Evolutionary conservation across 2,329 filamentous ascomycete species (phyloP), one percentile per base, ranked within the genome.

Genomic region (Daldinia eschscholtzii): DNA sequence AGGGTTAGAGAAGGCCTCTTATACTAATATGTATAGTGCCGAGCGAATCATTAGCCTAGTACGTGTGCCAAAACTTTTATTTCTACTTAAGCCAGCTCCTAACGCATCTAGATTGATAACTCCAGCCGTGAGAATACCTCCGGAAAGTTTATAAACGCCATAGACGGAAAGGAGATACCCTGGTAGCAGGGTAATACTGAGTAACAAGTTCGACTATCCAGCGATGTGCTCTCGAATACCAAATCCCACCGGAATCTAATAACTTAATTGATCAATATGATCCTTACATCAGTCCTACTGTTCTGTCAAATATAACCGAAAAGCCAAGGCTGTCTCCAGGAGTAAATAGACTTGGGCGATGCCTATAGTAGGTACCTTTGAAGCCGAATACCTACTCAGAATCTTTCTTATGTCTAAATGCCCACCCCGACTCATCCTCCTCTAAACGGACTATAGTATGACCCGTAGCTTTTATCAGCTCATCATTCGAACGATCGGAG

Each of bases 101-200:
- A 46, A 46, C 42, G 23, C 10, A 12, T 10, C 20, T 46, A 46
- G 42, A 46, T 46, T 26, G 42, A 13, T 9, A 35, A 60, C 2
- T 56, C 65, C 10, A 61, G n/a, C 6, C 65, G 65, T 42, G 61
- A 61, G 39, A 60, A 33, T 12, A 18, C 20, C 15, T 67, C 57
- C 28, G 61, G 60, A 4, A 63, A 60, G 48, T 67, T 67, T 26
- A 4, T 63, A 6, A 39, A 64, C 33, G 64, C 48, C 5, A 64
- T 60, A 41, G 26, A 35, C 9, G 55, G 33, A 23, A 67, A 57
- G 20, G 65, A 64, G 41, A 35, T 67, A 15, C 60, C 65, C 15
- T 67, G 65, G 60, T 64, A 39, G 53, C 18, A 37, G 10, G 50
- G 48, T 52, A 9, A 42, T 42, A 42, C 41, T 23, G 4, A 12